Conservation (phyloP, 2,329 filamentous ascomycete species). For the Hypoxylon sp. region DNA sequence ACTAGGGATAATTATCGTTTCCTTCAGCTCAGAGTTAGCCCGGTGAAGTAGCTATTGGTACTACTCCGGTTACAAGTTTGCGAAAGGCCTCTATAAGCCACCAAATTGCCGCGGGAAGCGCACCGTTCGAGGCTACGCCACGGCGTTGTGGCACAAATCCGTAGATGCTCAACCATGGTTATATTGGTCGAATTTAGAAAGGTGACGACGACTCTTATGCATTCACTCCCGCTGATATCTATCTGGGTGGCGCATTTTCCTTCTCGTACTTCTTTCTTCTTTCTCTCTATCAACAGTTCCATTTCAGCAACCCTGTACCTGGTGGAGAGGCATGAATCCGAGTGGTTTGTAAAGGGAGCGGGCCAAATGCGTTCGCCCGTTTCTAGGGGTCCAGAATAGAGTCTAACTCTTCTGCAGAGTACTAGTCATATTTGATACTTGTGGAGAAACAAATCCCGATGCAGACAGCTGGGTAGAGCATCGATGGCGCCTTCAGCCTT, state of each 20-base stretch:
- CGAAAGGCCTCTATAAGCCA: background rate
- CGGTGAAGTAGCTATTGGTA: slow-evolving; percentile 1
- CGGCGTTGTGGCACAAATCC: slow-evolving; percentile 3
- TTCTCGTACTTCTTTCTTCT: background rate
- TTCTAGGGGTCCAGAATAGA: slow-evolving; percentile 25
- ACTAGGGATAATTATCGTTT: background rate
- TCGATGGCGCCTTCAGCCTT: slow-evolving; percentile 17
- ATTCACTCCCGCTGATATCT: background rate
- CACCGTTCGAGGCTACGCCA: slow-evolving; percentile 9
- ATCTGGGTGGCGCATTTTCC: slow-evolving; percentile 1
- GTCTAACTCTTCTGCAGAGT: slow-evolving; percentile 11
- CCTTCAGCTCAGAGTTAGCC: background rate
- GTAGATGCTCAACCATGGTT: slow-evolving; percentile 1
- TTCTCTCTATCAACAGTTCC: background rate
- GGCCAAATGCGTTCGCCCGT: slow-evolving; percentile 30
- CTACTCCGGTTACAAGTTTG: background rate
- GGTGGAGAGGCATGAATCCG: slow-evolving; percentile 4
- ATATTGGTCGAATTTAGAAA: slow-evolving; percentile 15
- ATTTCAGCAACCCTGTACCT: background rate
- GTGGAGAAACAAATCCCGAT: slow-evolving; percentile 12
- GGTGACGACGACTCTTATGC: background rate
- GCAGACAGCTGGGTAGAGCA: background rate
- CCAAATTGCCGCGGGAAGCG: slow-evolving; percentile 1
- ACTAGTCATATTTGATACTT: slow-evolving; percentile 17
- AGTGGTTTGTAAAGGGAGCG: slow-evolving; percentile 17